Percentiles rank a stretch among this genome's conserved stretches.
These are phyloP conservation scores for Reticulascus tulasneorum DNA, from an alignment of 2,329 filamentous ascomycete genomes.

Conservation along the genomic window DNA sequence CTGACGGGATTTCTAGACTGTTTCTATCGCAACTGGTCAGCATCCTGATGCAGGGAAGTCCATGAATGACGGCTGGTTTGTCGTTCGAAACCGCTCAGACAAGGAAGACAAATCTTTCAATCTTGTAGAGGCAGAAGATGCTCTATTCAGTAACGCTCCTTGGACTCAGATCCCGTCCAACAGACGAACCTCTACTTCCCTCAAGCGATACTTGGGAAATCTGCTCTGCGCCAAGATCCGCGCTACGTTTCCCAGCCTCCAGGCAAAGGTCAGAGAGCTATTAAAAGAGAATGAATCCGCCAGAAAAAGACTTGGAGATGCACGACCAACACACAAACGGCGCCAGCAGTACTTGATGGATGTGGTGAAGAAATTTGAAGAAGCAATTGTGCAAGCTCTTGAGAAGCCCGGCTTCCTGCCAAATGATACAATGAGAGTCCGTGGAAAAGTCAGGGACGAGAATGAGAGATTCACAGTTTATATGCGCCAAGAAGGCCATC, in stretches of 20 bases:
- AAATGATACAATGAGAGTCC: constrained; percentile 17
- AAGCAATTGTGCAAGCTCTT: constrained; percentile 16
- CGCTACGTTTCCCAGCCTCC: constrained; percentile 25
- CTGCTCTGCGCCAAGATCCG: constrained; percentile 30
- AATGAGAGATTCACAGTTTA: constrained; percentile 21
- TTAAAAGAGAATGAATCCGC: constrained; percentile 14
- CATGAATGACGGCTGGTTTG: constrained; percentile 27
- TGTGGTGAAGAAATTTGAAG: constrained; percentile 19
- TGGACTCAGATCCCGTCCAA: constrained; percentile 22
- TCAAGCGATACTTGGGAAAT: constrained; percentile 24
- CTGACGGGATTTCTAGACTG: not conserved
- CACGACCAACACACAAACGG: constrained; percentile 17
- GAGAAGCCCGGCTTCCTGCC: constrained; percentile 19
- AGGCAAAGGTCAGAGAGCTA: constrained; percentile 16
- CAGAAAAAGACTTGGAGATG: constrained; percentile 18
- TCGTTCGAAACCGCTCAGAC: constrained; percentile 27
- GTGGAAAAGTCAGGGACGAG: constrained; percentile 15
- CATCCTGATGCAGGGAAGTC: constrained; percentile 2
- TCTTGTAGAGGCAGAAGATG: constrained; percentile 20
- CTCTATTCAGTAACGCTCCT: constrained; percentile 21
- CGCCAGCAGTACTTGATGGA: constrained; percentile 21
- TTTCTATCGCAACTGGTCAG: constrained; percentile 9
- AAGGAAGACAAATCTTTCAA: constrained; percentile 21
- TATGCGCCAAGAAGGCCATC: constrained; percentile 23
- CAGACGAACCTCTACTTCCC: constrained; percentile 22